Conservation (phyloP, 2,329 filamentous ascomycete species). For the Clarireedia sp. region DNA sequence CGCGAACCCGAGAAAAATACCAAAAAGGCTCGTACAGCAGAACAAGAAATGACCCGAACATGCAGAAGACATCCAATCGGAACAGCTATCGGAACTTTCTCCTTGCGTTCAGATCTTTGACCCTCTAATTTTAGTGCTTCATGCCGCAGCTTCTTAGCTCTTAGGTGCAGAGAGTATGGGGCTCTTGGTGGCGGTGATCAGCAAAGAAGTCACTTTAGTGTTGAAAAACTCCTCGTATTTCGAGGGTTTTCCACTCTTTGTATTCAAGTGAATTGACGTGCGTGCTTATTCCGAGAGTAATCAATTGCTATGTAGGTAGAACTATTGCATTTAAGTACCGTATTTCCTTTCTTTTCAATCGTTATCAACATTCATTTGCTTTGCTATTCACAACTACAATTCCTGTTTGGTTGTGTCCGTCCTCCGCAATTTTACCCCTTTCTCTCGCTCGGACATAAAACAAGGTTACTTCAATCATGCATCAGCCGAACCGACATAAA, state of each 20-base stretch:
- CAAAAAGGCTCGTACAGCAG: no score
- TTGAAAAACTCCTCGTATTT: constrained; percentile 1
- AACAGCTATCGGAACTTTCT: no score
- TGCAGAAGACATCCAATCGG: no score
- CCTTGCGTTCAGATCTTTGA: not conserved
- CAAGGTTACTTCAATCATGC: not conserved
- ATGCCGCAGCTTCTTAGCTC: not conserved
- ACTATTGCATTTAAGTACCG: not conserved
- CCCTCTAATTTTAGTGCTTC: not conserved
- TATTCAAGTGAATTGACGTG: not conserved
- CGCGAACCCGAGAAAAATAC: no score
- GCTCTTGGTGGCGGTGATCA: not conserved
- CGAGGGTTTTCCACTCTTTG: no score
- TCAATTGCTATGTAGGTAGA: not conserved
- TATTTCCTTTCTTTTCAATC: not conserved
- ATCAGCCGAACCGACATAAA: not conserved
- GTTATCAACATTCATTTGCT: not conserved
- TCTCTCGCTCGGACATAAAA: not conserved
- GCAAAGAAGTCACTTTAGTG: not conserved
- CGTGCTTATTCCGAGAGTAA: not conserved
- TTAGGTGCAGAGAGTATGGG: not conserved
- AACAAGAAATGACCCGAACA: no score
- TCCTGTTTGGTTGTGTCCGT: no score
- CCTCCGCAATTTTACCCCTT: not conserved
- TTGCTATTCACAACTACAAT: no score